A percentile compares a stretch with the other conserved stretches of the same genome.
Evolutionary conservation across 805 yeast genomes (phyloP).

Genomic region (Kuraishia floccosa): DNA sequence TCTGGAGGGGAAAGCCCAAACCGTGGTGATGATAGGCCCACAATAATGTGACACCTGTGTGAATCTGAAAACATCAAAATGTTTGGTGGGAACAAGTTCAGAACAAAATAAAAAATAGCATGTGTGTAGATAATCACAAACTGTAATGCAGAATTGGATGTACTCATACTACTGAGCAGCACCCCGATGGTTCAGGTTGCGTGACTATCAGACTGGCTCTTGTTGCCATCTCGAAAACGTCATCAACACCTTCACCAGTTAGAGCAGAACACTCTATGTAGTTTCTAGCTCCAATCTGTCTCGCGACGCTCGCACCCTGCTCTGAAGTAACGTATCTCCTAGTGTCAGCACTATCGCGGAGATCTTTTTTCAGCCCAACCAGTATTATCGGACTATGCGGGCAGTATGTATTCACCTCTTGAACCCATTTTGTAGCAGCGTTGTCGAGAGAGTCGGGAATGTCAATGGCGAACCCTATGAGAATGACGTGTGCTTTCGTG

Average conservation of each 20-base stretch:
- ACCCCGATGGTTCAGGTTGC: conserved; percentile 28
- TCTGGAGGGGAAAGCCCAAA: no score
- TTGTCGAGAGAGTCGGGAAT: conserved; percentile 77
- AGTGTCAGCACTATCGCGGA: conserved; percentile 35
- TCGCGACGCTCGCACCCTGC: conserved; percentile 63
- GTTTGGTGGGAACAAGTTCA: no score
- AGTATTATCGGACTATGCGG: conserved; percentile 69
- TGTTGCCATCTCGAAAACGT: conserved; percentile 85
- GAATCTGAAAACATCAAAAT: no score
- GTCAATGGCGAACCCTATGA: conserved; percentile 80
- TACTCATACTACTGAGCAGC: conserved; percentile 27
- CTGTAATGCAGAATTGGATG: no score
- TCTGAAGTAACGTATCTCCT: conserved; percentile 37
- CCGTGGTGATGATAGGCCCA: no score
- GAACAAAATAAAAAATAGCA: background rate
- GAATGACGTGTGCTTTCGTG: conserved; percentile 74
- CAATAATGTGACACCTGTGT: no score
- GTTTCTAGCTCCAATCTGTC: conserved; percentile 68
- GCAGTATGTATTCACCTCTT: conserved; percentile 71
- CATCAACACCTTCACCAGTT: conserved; percentile 93
- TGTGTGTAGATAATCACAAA: background rate
- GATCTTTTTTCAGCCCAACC: conserved; percentile 79
- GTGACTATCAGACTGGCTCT: conserved; percentile 62
- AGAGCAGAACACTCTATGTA: conserved; percentile 86
- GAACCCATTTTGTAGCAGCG: conserved; percentile 80